These are phyloP conservation scores for Entomortierella parvispora DNA, from an alignment of 192 early-diverging fungal species.

Conservation along the genomic window DNA sequence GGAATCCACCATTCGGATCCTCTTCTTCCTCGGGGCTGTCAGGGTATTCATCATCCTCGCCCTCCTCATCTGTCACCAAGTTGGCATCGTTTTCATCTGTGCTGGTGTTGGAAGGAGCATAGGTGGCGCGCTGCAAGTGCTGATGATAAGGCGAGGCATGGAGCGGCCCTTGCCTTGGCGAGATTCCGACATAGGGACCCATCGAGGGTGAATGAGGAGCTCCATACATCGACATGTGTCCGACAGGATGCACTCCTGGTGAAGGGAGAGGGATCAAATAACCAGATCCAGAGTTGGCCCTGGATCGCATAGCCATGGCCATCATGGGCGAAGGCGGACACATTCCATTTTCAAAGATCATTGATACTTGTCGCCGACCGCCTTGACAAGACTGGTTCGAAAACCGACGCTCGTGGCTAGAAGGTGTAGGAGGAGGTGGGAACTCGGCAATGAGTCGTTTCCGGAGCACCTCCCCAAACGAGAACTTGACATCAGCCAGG, in stretches of 20 bases:
- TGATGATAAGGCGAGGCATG: constrained; percentile 30
- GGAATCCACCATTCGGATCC: background rate
- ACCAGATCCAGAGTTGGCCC: constrained; percentile 42
- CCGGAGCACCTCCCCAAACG: constrained; percentile 53
- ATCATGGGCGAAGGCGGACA: constrained; percentile 36
- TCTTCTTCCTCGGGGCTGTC: constrained; percentile 46
- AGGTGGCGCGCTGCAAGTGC: constrained; percentile 14
- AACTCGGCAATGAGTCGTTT: constrained; percentile 47
- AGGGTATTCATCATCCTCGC: constrained; percentile 48
- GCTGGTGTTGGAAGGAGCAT: constrained; percentile 37
- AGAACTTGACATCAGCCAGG: constrained; percentile 55
- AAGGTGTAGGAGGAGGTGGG: background rate
- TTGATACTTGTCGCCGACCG: constrained; percentile 10
- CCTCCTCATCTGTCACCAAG: constrained; percentile 42
- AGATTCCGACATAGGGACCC: constrained; percentile 21
- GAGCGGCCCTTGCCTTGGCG: constrained; percentile 32
- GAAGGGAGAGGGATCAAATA: constrained; percentile 43
- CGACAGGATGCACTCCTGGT: constrained; percentile 25
- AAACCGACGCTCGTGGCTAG: constrained; percentile 7
- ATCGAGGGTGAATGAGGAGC: constrained; percentile 23
- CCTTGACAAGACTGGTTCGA: constrained; percentile 4
- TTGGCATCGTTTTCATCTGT: constrained; percentile 50
- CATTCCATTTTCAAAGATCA: constrained; percentile 15
- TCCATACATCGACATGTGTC: constrained; percentile 30
- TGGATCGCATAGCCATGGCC: constrained; percentile 45